Evolutionary conservation across 148 eudicot species (phyloP).

Genomic region (Cornus kousa): DNA sequence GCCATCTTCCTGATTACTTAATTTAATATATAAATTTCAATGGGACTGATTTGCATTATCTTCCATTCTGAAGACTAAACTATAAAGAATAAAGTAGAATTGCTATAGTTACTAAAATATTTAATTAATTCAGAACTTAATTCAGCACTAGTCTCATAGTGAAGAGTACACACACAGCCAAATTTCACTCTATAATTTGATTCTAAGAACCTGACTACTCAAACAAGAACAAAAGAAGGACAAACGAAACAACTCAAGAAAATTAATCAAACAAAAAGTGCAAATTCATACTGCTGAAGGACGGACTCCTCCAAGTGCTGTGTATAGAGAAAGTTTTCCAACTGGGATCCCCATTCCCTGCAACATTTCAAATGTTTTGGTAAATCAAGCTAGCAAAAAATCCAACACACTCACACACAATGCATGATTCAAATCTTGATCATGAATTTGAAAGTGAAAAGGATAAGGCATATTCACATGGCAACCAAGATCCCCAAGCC

Average conservation of each 20-base stretch:
- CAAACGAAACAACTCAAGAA: not conserved
- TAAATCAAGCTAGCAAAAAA: not conserved
- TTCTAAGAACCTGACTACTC: not conserved
- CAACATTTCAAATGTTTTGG: constrained; percentile 19
- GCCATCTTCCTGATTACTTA: too few relatives aligned
- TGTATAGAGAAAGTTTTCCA: constrained; percentile 86
- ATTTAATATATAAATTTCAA: too few relatives aligned
- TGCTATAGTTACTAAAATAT: not conserved
- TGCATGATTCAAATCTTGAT: not conserved
- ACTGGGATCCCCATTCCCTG: constrained; percentile 99
- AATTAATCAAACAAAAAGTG: not conserved
- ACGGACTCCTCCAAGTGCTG: constrained; percentile 96
- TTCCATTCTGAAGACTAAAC: too few relatives aligned
- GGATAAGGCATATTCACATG: constrained; percentile 45
- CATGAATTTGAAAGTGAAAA: not conserved
- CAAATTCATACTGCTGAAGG: constrained; percentile 77
- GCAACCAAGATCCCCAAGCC: constrained; percentile 96
- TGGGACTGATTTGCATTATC: too few relatives aligned
- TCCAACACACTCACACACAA: not conserved
- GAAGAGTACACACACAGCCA: not conserved
- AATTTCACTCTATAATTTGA: constrained; percentile 4
- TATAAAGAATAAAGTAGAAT: too few relatives aligned
- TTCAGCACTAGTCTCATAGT: not conserved
- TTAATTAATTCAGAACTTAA: constrained; percentile 1
- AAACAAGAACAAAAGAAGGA: not conserved